Evolutionary conservation across 495 filamentous ascomycete genomes (phyloP), one percentile per base, ranked within the genome.

Genomic region (Penicillium manginii): DNA sequence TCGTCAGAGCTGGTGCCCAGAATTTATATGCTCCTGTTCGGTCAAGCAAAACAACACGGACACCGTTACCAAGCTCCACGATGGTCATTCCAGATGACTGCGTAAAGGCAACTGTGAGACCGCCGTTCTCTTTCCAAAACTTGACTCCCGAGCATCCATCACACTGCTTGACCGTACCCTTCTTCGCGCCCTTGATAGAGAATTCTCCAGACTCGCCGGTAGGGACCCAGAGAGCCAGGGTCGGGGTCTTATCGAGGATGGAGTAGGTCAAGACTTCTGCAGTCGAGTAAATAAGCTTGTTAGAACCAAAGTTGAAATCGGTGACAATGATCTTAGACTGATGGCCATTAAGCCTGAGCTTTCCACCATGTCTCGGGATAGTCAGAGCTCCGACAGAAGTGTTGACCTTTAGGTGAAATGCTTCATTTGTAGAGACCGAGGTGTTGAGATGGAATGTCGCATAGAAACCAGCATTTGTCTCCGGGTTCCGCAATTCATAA

Each of bases 241-340:
- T 74, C 5, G 81, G 77, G 31, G 70, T 68, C 3, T 65, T 69
- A 54, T 84, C 82, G 17, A 83, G 71, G 5, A 78, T 61, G 0
- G 78, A 67, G 47, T 82, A 81, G 5, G 83, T 85, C 14, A 86
- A 60, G 10, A 87, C 73, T 49, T 87, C 84, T 0, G 84, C 82
- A 4, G 84, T 86, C 2, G 84, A 85, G 63, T 87, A 87, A 1
- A 86, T 71, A 9, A 87, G 63, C 14, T 65, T 83, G 43, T 79
- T 64, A 9, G 68, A 64, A 1, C 79, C 83, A 32, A 86, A 77
- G 3, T 53, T 65, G 58, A 84, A 86, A 59, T 86, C 84, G 0
- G 84, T 86, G 4, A 84, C 79, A 21, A 85, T 52, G 37, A 87
- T 86, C 70, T 87, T 86, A 11, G 83, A 78, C 52, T 85, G 80